Conservation (phyloP, 768 basidiomycete genomes). For the Pleurotus eryngii region DNA sequence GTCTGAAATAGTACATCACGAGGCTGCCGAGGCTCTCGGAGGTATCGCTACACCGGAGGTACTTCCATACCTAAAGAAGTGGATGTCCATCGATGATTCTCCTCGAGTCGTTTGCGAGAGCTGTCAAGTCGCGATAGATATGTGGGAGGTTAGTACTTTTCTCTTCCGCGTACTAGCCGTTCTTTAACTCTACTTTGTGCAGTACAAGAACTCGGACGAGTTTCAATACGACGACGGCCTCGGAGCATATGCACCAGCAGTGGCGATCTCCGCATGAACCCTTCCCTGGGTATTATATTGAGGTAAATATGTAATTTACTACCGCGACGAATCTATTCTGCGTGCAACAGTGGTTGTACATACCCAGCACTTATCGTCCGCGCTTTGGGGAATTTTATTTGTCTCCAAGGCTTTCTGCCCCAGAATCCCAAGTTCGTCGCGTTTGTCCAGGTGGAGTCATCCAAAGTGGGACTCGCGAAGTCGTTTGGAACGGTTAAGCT, state of each 20-base stretch:
- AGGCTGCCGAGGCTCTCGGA: slow-evolving; percentile 98
- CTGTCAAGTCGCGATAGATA: slow-evolving; percentile 93
- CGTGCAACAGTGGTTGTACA: background rate
- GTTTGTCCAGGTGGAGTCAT: slow-evolving; percentile 27
- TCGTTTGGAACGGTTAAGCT: slow-evolving; percentile 18
- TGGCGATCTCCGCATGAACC: background rate
- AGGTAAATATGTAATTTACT: background rate
- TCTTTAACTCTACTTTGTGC: background rate
- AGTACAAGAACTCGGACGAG: slow-evolving; percentile 71
- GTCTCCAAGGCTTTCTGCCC: background rate
- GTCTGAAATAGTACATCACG: slow-evolving; percentile 96
- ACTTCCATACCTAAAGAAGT: slow-evolving; percentile 80
- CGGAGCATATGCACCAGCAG: background rate
- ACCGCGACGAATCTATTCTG: background rate
- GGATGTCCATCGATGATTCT: slow-evolving; percentile 73
- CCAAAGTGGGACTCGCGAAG: slow-evolving; percentile 25
- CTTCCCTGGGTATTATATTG: background rate
- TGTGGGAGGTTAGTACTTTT: slow-evolving; percentile 77
- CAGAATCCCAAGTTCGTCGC: slow-evolving; percentile 16
- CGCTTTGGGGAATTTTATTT: background rate
- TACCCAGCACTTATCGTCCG: background rate
- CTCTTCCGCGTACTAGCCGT: background rate
- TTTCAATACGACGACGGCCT: slow-evolving; percentile 60
- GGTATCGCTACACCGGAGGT: slow-evolving; percentile 94
- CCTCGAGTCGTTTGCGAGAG: slow-evolving; percentile 92